A percentile compares a stretch with the other conserved stretches of the same genome.
phyloP scores from a whole-genome alignment of 768 basidiomycete species.

The Trametes cubensis region DNA sequence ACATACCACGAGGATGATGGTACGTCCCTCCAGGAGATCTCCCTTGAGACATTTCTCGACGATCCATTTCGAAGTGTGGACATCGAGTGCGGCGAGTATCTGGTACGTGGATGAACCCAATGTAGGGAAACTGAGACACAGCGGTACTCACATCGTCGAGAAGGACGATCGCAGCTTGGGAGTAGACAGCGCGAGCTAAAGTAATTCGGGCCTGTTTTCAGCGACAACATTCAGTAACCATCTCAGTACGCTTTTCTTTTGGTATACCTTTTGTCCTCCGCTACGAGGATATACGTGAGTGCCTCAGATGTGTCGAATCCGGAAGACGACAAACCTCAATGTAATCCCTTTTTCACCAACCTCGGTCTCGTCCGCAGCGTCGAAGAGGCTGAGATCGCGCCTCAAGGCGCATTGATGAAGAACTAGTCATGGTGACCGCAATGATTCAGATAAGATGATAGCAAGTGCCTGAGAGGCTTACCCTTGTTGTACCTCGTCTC shows the following conservation, averaged over 20 bases:
- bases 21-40: constrained; percentile 47
- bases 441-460: background rate
- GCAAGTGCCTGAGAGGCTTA: background rate
- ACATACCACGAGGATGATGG: constrained; percentile 49
- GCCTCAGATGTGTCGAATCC: no score
- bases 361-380: constrained; percentile 54
- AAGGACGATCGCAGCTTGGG: constrained; percentile 38
- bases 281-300: constrained; percentile 16
- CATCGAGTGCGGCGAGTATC: constrained; percentile 51
- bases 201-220: constrained; percentile 39
- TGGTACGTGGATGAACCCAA: constrained; percentile 43
- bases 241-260: background rate
- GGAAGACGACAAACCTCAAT: constrained; percentile 33
- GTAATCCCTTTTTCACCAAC: constrained; percentile 64
- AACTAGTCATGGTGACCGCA: constrained; percentile 25
- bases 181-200: constrained; percentile 46
- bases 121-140: constrained; percentile 38
- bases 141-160: constrained; percentile 40
- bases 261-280: constrained; percentile 49
- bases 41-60: constrained; percentile 45
- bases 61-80: constrained; percentile 52
- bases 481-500: constrained; percentile 32
- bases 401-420: constrained; percentile 45
- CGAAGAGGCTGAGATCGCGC: constrained; percentile 49
- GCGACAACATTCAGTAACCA: background rate